Evolutionary conservation across 768 basidiomycete species (phyloP), one percentile per base, ranked within the genome.

Genomic region (Tylopilus vinaceipallidus): DNA sequence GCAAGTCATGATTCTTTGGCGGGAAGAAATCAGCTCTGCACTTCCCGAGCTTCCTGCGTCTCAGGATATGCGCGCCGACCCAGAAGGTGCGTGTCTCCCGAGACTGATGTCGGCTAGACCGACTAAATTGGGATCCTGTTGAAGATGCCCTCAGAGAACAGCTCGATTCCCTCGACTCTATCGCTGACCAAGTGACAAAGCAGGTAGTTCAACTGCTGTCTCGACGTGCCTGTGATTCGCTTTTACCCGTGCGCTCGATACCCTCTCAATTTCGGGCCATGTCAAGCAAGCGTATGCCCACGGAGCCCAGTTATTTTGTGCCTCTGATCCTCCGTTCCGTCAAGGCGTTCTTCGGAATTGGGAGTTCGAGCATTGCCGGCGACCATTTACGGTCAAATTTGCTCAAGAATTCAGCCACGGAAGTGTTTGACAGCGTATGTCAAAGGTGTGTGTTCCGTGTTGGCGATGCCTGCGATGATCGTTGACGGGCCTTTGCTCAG

Each of bases 251-350:
- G 50, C 80, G 90, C 41, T 87, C 89, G 0, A 89, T 98, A 61
- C 91, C 92, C 2, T 86, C 88, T 1, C 94, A 98, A 59, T 90
- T 95, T 59, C 80, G 95, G 45, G 90, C 90, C 14, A 85, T 86
- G 84, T 80, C 87, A 44, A 82, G 79, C 66, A 84, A 85, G 63
- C 80, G 81, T 4, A 71, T 74, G 53, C 84, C 91, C 1, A 79
- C 76, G 13, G 89, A 89, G 61, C 83, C 92, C 20, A 97, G 93
- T 61, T 86, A 91, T 64, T 98, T 95, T 60, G 82, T 98, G 3
- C 71, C 81, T 1, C 76, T 81, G 29, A 85, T 98, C 49, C 73
- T 98, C 29, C 85, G 84, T 24, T 91, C 97, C 1, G 65, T 95
- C 30, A 86, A 82, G 56, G 69, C 75, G 11, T 86, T 91, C 66